These are phyloP conservation scores for Triticum monococcum DNA, from an alignment of 176 grass and related monocot species.

Conservation along the genomic window DNA sequence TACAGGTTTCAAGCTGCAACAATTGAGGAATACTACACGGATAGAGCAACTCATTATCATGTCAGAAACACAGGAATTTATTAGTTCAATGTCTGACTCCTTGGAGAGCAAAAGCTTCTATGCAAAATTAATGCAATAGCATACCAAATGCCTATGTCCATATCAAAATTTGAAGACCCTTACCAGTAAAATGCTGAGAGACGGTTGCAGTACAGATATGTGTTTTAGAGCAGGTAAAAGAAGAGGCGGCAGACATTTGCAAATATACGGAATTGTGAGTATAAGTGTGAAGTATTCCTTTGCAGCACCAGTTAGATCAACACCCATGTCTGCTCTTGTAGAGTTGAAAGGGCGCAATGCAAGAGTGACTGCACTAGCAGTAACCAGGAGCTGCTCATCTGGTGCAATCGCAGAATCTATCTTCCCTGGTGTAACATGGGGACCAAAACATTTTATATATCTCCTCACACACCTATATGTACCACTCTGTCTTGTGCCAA, in stretches of 20 bases:
- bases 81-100: slow-evolving; percentile 4
- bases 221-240: slow-evolving; percentile 82
- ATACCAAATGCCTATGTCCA: slow-evolving; percentile 4
- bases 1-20: not conserved
- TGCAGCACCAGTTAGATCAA: slow-evolving; percentile 51
- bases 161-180: slow-evolving; percentile 41
- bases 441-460: slow-evolving; percentile 55
- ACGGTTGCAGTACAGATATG: slow-evolving; percentile 61
- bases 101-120: not conserved
- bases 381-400: slow-evolving; percentile 75
- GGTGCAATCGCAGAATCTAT: slow-evolving; percentile 36
- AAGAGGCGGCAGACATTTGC: slow-evolving; percentile 61
- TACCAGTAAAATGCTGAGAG: slow-evolving; percentile 79
- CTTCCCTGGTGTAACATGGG: slow-evolving; percentile 42
- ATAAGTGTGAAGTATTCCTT: slow-evolving; percentile 62
- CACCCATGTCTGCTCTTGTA: slow-evolving; percentile 38
- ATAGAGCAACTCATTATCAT: not conserved
- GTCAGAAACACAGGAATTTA: not conserved
- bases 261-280: slow-evolving; percentile 84
- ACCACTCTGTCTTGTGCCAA: slow-evolving; percentile 50
- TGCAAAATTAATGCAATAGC: slow-evolving; percentile 24
- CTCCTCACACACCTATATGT: slow-evolving; percentile 71
- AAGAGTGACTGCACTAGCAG: slow-evolving; percentile 78
- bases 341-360: slow-evolving; percentile 81
- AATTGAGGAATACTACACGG: not conserved